Conservation (phyloP, 176 grass and related monocot genomes). For the Tillandsia leiboldiana region DNA sequence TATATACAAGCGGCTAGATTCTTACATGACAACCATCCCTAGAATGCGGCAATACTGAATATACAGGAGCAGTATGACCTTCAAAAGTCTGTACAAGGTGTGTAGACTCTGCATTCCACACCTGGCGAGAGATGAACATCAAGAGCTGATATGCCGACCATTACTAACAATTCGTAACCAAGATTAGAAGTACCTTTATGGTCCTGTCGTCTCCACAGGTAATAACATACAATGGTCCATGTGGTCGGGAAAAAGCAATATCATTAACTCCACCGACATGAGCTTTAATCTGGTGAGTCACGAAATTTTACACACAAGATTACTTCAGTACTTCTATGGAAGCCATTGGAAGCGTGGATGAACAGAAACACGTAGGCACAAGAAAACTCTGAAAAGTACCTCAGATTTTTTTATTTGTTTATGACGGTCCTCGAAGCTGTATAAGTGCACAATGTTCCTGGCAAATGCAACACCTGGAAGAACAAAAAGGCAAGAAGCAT, state of each 20-base stretch:
- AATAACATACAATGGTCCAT: slow-evolving; percentile 13
- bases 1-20: not conserved
- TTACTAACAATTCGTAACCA: not conserved
- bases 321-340: too few species aligned
- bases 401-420: slow-evolving; percentile 6
- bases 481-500: not conserved
- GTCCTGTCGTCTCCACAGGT: slow-evolving; percentile 25
- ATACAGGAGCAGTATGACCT: slow-evolving; percentile 18
- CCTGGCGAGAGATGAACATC: not conserved
- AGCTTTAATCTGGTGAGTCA: slow-evolving; percentile 10
- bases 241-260: slow-evolving; percentile 21
- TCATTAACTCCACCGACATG: slow-evolving; percentile 25
- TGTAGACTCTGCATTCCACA: slow-evolving; percentile 16
- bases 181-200: slow-evolving; percentile 6
- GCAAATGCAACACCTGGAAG: slow-evolving; percentile 17
- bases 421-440: slow-evolving; percentile 2
- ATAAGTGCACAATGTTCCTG: slow-evolving; percentile 12
- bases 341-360: not conserved
- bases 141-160: not conserved
- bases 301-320: too few species aligned
- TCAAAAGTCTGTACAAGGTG: slow-evolving; percentile 5
- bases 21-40: slow-evolving; percentile 14
- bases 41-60: slow-evolving; percentile 15
- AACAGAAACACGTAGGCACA: not conserved
- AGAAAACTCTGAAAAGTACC: not conserved